These are phyloP conservation scores for Durio zibethinus DNA, from an alignment of 345 rosid genomes.

Conservation along the genomic window DNA sequence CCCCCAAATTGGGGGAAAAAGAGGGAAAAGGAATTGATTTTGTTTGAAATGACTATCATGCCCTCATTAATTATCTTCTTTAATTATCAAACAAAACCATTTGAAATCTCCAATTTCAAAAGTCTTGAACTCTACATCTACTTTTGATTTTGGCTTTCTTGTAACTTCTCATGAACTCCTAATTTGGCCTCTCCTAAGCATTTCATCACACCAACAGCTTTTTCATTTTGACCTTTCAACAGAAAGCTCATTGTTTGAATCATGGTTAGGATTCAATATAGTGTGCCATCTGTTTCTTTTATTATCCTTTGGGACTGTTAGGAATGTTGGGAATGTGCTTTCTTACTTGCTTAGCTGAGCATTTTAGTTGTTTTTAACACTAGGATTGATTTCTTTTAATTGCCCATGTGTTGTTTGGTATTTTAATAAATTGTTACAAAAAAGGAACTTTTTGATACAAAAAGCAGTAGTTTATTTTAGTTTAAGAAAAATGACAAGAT, in stretches of 20 bases:
- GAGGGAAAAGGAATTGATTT: not conserved
- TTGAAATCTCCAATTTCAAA: not conserved
- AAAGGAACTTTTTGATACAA: no score
- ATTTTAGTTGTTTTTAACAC: not conserved
- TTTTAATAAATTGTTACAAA: not conserved
- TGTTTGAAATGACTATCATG: not conserved
- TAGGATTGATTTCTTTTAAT: not conserved
- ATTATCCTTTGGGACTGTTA: no score
- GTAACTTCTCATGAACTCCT: not conserved
- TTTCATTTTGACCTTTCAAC: not conserved
- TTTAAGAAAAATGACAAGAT: not conserved
- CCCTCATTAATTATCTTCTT: not conserved
- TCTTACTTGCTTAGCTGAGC: not conserved
- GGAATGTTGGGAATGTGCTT: not conserved
- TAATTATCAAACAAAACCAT: not conserved
- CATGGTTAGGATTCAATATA: not conserved
- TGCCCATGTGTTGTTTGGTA: no score
- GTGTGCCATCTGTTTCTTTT: no score
- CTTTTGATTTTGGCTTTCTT: not conserved
- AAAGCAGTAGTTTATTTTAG: not conserved
- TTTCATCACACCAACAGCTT: not conserved
- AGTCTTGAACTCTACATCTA: not conserved
- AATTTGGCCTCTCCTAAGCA: not conserved
- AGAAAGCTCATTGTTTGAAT: not conserved
- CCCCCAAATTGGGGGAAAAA: not conserved